Conservation (phyloP, 805 yeast species). For the Metschnikowia dekortorum region DNA sequence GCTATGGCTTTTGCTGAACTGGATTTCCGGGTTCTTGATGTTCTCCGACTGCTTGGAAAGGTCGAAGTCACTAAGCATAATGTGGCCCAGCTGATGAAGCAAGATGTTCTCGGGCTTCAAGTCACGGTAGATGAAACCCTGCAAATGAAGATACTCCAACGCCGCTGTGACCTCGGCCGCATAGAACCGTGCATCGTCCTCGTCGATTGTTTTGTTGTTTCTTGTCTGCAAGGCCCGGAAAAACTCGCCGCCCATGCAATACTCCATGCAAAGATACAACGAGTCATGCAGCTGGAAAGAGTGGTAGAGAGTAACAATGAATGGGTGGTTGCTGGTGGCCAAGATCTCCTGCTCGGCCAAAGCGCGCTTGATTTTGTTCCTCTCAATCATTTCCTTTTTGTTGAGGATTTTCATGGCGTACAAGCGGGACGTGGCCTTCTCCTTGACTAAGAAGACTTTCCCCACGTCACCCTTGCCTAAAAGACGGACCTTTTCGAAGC, state of each 20-base stretch:
- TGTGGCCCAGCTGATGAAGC: conserved; percentile 94
- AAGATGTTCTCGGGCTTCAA: conserved; percentile 94
- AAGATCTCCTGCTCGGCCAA: conserved; percentile 95
- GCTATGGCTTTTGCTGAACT: conserved; percentile 31
- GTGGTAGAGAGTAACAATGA: conserved; percentile 92
- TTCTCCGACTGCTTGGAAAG: conserved; percentile 82
- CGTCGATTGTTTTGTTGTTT: conserved; percentile 77
- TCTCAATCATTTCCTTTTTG: conserved; percentile 89
- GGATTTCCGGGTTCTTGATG: conserved; percentile 71
- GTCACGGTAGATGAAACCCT: conserved; percentile 97
- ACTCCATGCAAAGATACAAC: conserved; percentile 93
- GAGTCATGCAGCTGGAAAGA: conserved; percentile 92
- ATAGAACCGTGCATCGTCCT: conserved; percentile 86
- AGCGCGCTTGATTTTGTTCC: conserved; percentile 92
- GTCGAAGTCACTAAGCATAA: conserved; percentile 96
- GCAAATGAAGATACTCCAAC: conserved; percentile 86
- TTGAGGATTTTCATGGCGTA: conserved; percentile 91
- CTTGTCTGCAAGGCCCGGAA: conserved; percentile 93
- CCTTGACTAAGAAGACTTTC: conserved; percentile 86
- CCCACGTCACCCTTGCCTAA: conserved; percentile 98
- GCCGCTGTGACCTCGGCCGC: conserved; percentile 98
- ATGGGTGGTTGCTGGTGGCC: conserved; percentile 94
- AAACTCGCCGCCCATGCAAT: conserved; percentile 99
- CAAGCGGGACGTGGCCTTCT: conserved; percentile 65
- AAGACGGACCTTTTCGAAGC: conserved; percentile 85